Base-by-base conservation (phyloP, 257 asterid species). In the Gardenia jasminoides region DNA sequence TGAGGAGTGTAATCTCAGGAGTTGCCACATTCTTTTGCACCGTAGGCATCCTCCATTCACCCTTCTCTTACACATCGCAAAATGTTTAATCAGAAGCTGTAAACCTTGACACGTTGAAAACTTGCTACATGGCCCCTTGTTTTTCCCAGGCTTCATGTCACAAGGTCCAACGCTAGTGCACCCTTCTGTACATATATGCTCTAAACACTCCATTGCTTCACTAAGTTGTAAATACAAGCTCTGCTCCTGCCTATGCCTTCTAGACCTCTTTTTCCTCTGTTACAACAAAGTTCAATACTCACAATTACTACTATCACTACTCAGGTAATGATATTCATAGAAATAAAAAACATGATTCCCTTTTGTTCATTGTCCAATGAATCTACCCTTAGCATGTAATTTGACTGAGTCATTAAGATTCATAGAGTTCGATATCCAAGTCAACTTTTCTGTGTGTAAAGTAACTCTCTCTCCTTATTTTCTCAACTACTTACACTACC, bases 11-110 rank as follows among this genome's bases (percentile, higher is more conserved):
- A 94, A 59, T 74, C 86, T 74, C 62, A 94, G 87, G 48, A 94
- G 94, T 85, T 94, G 98, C 98, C 98, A 93, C 98, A 94, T 94
- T 58, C 98, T 77, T 30, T 86, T 90, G 83, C 98, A 94, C 44
- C 91, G 86, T 41, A 78, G 68, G 69, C 98, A 94, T 26, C 96
- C 95, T 17, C 98, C 98, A 13, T 91, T 91, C 0, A 87, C 93
- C 85, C 89, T 88, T 78, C 85, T 91, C 89, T 87, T 86, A 64
- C 98, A 94, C 33, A 84, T 75, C 65, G 96, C 97, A 11, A 93
- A 94, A 82, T 94, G 98, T 82, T 82, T 87, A 39, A 94, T 88
- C 76, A 92, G 84, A 80, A 90, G 93, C 86, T 94, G 98, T 64
- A 94, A 81, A 7, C 98, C 98, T 28, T 87, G 93, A 82, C 98